Base-by-base conservation (phyloP, 345 rosid species). In the Excoecaria cochinchinensis region DNA sequence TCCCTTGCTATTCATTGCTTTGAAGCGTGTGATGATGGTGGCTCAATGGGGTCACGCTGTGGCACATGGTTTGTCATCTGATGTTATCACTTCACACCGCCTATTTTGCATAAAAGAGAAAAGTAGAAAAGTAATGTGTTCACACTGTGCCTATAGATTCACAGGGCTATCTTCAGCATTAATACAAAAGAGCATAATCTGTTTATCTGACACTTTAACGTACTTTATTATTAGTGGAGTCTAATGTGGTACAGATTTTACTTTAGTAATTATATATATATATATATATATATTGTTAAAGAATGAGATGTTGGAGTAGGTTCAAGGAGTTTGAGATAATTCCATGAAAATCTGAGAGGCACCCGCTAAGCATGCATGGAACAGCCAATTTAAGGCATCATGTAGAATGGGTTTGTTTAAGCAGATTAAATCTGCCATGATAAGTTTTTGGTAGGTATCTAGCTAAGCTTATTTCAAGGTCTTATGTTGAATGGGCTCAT, bases 11-110 rank as follows among this genome's bases (percentile, higher is more conserved):
- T 52, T 17, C 8, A 70, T 53, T n/a, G 38, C 69, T 36, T 25
- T 48, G 42, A 48, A n/a, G 71, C 38, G n/a, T 67, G 69, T 65
- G 67, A 12, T 8, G 16, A 48, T 22, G 57, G 72, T 69, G 59
- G 59, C 44, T 70, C 72, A 69, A 70, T n/a, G 48, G 48, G 46
- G 73, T 52, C 73, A n/a, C 50, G 25, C 31, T 17, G 51, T 67
- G 25, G 15, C 70, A 52, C 73, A 52, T 50, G 72, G 59, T 13
- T 50, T 69, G 72, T 40, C 44, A 40, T 42, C 15, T 65, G 52
- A 6, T 46, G 39, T 69, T 22, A 70, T 70, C 36, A 4, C 24
- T 70, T 70, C 60, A 53, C n/a, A 69, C 19, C 48, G 8, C 22
- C 17, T 52, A 53, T 52, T 31, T 70, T 52, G 47, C 61, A 53